Evolutionary conservation across 2,329 filamentous ascomycete genomes (phyloP), one percentile per base, ranked within the genome.

Genomic region (Dactylellina drechsleri): DNA sequence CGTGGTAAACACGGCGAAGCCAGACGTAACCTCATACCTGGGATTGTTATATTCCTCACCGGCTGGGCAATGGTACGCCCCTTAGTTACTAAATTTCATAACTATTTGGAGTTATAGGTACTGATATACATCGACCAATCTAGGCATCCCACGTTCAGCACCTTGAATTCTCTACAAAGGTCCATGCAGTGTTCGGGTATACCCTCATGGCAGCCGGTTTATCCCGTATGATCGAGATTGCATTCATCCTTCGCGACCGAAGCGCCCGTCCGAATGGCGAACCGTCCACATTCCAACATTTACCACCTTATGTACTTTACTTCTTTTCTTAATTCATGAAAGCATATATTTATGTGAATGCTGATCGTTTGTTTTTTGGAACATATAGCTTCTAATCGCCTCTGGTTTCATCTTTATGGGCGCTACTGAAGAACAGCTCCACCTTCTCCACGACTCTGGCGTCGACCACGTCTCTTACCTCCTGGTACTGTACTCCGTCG

Each of bases 371-470:
- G 43, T 41, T 20, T 43, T 23, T 15, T 16, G 18, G 31, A 52
- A 28, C 40, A 26, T 8, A 10, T 74, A 96, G 93, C 86, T 98
- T 47, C 87, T 99, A 28, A 96, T 92, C 80, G 93, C 93, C 4
- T 91, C 93, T 2, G 95, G 95, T 0, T 97, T 98, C 83, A 75
- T 99, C 47, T 99, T 99, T 84, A 96, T 98, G 93, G 91, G 92
- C 36, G 94, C 95, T 15, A 98, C 93, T 0, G 95, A 98, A 81
- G 93, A 99, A 83, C 95, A 79, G 56, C 97, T 98, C 92, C 80
- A 85, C 20, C 84, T 97, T 1, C 85, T 98, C 4, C 86, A 88
- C 47, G 84, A 87, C 45, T 90, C 91, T 0, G 86, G 89, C 72
- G 89, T 98, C 79, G 93, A 93, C 26, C 92, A 96, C 80, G 92